Evolutionary conservation across 1,284 basidiomycete species (phyloP).

Genomic region (Caloboletus inedulis): DNA sequence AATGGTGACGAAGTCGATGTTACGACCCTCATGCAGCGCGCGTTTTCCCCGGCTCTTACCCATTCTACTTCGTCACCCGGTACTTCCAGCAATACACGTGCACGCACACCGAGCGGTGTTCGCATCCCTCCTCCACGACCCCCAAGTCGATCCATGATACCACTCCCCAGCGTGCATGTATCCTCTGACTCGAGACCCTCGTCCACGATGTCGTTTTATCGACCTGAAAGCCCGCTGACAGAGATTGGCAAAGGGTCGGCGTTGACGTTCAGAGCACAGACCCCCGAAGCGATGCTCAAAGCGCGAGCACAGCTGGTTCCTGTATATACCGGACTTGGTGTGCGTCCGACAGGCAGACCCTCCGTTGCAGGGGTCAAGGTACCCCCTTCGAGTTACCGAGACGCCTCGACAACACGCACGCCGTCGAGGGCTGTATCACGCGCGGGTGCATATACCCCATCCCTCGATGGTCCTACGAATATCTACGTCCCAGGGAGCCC

Average conservation of each 20-base stretch:
- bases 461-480: conserved; percentile 50
- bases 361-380: conserved; percentile 39
- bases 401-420: conserved; percentile 49
- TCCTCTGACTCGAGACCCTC: conserved; percentile 67
- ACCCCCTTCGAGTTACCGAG: conserved; percentile 76
- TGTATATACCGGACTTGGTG: conserved; percentile 46
- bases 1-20: conserved; percentile 48
- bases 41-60: conserved; percentile 61
- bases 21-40: conserved; percentile 51
- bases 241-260: conserved; percentile 37
- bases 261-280: conserved; percentile 52
- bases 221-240: conserved; percentile 52
- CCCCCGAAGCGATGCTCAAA: conserved; percentile 61
- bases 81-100: conserved; percentile 29
- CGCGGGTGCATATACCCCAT: conserved; percentile 56
- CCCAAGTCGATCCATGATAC: conserved; percentile 79
- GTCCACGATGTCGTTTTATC: conserved; percentile 66
- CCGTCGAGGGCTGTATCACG: conserved; percentile 69
- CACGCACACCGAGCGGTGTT: conserved; percentile 39
- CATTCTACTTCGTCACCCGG: conserved; percentile 38
- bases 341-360: conserved; percentile 41
- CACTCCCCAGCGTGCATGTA: conserved; percentile 68
- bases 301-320: conserved; percentile 55
- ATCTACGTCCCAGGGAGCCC: conserved; percentile 68
- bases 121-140: conserved; percentile 60